Evolutionary conservation across 1,284 basidiomycete species (phyloP).

Genomic region (Stereum hirsutum): DNA sequence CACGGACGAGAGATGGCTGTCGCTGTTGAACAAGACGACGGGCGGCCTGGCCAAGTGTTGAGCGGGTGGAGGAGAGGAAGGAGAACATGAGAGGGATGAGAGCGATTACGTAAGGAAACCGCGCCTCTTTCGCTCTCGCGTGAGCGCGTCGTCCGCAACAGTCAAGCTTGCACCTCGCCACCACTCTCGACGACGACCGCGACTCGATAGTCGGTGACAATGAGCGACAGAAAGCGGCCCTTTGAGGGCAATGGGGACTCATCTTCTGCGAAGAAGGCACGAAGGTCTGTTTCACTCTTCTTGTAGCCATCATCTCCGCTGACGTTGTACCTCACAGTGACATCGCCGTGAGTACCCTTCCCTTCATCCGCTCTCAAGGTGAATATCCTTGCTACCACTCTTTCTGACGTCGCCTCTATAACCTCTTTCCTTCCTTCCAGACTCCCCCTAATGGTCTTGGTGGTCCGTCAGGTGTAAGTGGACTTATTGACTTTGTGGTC

Average conservation of each 20-base stretch:
- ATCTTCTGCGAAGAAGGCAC: constrained; percentile 50
- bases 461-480: constrained; percentile 9
- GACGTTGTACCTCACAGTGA: constrained; percentile 35
- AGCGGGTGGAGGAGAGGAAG: background rate
- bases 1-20: constrained; percentile 15
- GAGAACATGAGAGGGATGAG: background rate
- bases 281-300: constrained; percentile 40
- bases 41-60: background rate
- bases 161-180: too few relatives aligned
- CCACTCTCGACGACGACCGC: background rate
- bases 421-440: constrained; percentile 47
- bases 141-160: background rate
- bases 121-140: background rate
- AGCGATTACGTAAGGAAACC: constrained; percentile 1
- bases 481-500: too few relatives aligned
- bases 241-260: constrained; percentile 36
- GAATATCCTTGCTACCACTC: constrained; percentile 47
- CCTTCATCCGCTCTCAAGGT: constrained; percentile 51
- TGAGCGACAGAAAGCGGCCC: constrained; percentile 28
- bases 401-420: constrained; percentile 59
- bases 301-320: constrained; percentile 10
- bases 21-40: background rate
- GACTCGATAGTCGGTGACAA: too few relatives aligned
- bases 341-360: constrained; percentile 49
- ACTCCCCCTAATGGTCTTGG: constrained; percentile 37